These are phyloP conservation scores for Hyaloperonospora arabidopsidis DNA, from an alignment of 352 stramenopile species.

Conservation along the genomic window DNA sequence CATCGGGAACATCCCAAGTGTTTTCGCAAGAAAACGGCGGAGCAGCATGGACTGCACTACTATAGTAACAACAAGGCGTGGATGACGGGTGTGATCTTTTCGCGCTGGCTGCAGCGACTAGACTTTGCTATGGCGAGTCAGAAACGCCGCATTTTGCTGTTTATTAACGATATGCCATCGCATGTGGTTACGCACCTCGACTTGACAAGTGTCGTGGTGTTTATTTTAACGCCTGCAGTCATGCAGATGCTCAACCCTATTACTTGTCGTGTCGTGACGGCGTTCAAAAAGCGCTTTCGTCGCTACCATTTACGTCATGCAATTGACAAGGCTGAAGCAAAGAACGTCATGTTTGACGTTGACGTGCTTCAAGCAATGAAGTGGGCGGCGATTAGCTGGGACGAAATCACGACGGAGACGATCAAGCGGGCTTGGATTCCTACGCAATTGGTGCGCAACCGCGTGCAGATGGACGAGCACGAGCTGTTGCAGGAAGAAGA, in stretches of 20 bases:
- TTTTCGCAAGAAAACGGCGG: conserved; percentile 66
- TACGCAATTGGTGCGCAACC: conserved; percentile 49
- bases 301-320: conserved; percentile 60
- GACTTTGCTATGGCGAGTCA: conserved; percentile 73
- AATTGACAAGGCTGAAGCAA: conserved; percentile 51
- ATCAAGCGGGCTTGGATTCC: conserved; percentile 59
- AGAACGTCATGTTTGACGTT: conserved; percentile 44
- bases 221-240: conserved; percentile 40
- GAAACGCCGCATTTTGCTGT: conserved; percentile 67
- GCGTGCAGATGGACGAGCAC: conserved; percentile 37
- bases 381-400: conserved; percentile 60
- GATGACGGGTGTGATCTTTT: conserved; percentile 82
- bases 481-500: conserved; percentile 56
- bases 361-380: conserved; percentile 77
- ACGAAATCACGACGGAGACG: conserved; percentile 62
- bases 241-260: conserved; percentile 64
- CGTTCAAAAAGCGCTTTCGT: conserved; percentile 73
- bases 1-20: conserved; percentile 70
- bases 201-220: conserved; percentile 66
- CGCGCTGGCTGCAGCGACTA: conserved; percentile 69
- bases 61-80: conserved; percentile 77
- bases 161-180: conserved; percentile 72
- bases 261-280: conserved; percentile 45
- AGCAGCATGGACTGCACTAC: conserved; percentile 77
- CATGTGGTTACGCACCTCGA: conserved; percentile 72